Conservation (phyloP, 305 asterid genomes). For the Rubia tinctorum region DNA sequence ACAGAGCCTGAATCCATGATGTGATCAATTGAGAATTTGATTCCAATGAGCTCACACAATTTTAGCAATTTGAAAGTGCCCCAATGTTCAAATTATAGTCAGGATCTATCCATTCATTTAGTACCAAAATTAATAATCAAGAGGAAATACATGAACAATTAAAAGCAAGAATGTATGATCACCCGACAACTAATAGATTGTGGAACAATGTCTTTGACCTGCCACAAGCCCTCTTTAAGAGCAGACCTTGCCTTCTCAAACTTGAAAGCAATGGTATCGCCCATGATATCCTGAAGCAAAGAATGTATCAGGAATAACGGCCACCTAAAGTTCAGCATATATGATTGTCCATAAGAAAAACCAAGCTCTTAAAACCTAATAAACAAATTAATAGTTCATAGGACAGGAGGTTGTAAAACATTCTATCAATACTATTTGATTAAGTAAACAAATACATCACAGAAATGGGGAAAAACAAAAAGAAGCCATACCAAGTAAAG, state of each 20-base stretch:
- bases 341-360: no score
- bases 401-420: background rate
- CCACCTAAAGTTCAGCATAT: background rate
- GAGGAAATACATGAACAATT: conserved; percentile 4
- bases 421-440: background rate
- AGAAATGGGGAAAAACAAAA: conserved; percentile 4
- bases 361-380: no score
- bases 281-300: conserved; percentile 78
- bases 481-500: conserved; percentile 69
- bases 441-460: conserved; percentile 1
- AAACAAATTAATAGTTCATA: no score
- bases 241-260: conserved; percentile 94
- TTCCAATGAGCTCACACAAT: conserved; percentile 59
- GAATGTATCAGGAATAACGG: conserved; percentile 8
- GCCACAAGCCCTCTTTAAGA: conserved; percentile 77
- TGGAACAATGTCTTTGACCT: conserved; percentile 95
- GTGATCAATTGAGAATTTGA: conserved; percentile 85
- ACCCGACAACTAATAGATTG: conserved; percentile 89
- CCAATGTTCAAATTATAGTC: conserved; percentile 13
- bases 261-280: conserved; percentile 84
- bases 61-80: conserved; percentile 63
- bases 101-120: conserved; percentile 14
- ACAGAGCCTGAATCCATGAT: no score
- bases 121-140: background rate
- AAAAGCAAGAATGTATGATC: conserved; percentile 12